Conservation (phyloP, 1,284 basidiomycete genomes). For the Taiwanofungus camphoratus region DNA sequence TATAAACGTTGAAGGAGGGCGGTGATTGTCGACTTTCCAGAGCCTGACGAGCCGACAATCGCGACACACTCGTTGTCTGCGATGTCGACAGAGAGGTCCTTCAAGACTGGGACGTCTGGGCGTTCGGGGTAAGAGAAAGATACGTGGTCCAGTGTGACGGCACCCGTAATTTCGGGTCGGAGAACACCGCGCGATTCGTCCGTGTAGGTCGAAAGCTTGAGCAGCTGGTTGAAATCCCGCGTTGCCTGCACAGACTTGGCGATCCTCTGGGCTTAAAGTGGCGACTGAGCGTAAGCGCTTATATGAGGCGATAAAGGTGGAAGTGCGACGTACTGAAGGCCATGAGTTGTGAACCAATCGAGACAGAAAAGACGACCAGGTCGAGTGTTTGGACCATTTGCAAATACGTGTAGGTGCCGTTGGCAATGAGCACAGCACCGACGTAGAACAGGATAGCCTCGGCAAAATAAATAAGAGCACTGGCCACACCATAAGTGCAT, state of each 20-base stretch:
- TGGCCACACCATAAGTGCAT: conserved; percentile 76
- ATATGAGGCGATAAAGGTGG: conserved; percentile 1
- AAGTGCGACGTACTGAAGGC: conserved; percentile 66
- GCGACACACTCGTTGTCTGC: conserved; percentile 77
- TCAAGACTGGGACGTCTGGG: conserved; percentile 68
- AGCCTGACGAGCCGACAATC: conserved; percentile 84
- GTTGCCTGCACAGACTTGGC: conserved; percentile 79
- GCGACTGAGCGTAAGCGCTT: conserved; percentile 11
- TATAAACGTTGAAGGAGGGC: conserved; percentile 83
- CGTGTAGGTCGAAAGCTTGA: conserved; percentile 54
- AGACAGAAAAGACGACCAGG: conserved; percentile 89
- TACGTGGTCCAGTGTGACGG: conserved; percentile 67
- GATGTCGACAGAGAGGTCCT: conserved; percentile 60
- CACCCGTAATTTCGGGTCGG: conserved; percentile 60
- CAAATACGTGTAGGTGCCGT: conserved; percentile 80
- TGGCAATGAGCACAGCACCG: conserved; percentile 77
- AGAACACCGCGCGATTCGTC: conserved; percentile 65
- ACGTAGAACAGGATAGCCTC: conserved; percentile 91
- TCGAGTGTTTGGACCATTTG: conserved; percentile 89
- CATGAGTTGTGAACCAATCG: conserved; percentile 87
- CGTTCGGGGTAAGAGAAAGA: conserved; percentile 80
- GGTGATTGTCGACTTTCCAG: conserved; percentile 85
- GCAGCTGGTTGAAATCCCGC: conserved; percentile 67
- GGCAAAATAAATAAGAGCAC: conserved; percentile 80
- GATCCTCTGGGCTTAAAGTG: conserved; percentile 64